Evolutionary conservation across 2,329 filamentous ascomycete genomes (phyloP).

Genomic region (Penicillium sp.): DNA sequence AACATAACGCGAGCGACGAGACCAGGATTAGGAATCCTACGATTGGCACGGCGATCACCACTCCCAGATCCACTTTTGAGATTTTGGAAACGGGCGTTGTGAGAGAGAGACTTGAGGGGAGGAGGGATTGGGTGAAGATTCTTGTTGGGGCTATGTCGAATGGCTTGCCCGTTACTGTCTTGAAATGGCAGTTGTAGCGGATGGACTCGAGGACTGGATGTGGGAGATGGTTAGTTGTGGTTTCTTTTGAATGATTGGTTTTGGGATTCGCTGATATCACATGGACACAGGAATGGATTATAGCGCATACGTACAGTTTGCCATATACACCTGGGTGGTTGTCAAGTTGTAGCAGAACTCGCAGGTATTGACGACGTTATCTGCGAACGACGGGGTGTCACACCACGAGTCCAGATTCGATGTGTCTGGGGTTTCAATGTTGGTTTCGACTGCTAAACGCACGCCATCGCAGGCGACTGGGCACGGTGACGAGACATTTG

Average conservation of each 20-base stretch:
- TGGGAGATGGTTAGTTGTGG: conserved; percentile 3
- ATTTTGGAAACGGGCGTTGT: conserved; percentile 14
- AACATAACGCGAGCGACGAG: conserved; percentile 34
- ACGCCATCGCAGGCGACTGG: conserved; percentile 45
- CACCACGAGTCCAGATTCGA: conserved; percentile 42
- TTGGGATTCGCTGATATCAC: neutral
- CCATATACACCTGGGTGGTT: conserved; percentile 40
- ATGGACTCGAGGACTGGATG: conserved; percentile 46
- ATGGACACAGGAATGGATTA: neutral
- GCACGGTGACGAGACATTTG: conserved; percentile 46
- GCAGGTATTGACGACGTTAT: conserved; percentile 44
- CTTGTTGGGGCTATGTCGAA: conserved; percentile 43
- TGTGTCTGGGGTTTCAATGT: conserved; percentile 30
- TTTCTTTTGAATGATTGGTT: too few species aligned
- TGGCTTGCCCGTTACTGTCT: conserved; percentile 32
- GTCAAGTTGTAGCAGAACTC: conserved; percentile 47
- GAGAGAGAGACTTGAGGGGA: conserved; percentile 35
- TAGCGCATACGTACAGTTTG: conserved; percentile 43
- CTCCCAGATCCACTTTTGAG: conserved; percentile 34
- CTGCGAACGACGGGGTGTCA: conserved; percentile 38
- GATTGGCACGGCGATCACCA: conserved; percentile 47
- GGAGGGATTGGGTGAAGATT: conserved; percentile 44
- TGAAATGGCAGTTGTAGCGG: conserved; percentile 47
- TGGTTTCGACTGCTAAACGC: conserved; percentile 32
- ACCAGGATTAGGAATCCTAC: conserved; percentile 44